Conservation (phyloP, 2,329 filamentous ascomycete genomes). For the Aspergillus tamarii region DNA sequence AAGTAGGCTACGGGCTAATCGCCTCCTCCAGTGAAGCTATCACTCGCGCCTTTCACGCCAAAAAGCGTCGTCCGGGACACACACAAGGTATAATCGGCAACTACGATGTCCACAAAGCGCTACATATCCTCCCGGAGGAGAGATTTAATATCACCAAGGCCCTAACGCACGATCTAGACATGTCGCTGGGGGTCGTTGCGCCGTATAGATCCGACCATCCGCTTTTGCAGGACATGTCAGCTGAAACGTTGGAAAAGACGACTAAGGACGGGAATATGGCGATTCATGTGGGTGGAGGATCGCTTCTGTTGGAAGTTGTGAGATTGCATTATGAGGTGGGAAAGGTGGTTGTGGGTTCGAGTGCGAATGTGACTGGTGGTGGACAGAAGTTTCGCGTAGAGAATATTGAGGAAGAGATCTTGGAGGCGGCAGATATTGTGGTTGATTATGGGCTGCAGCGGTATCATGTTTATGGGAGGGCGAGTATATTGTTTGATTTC, state of each 20-base stretch:
- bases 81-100: slow-evolving; percentile 26
- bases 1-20: slow-evolving; percentile 31
- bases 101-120: slow-evolving; percentile 19
- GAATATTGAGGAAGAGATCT: slow-evolving; percentile 20
- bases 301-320: slow-evolving; percentile 12
- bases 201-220: slow-evolving; percentile 6
- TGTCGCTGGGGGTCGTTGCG: slow-evolving; percentile 9
- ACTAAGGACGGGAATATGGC: background rate
- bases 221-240: background rate
- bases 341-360: slow-evolving; percentile 18
- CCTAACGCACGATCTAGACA: slow-evolving; percentile 1
- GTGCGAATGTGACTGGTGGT: slow-evolving; percentile 21
- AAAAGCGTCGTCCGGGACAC: slow-evolving; percentile 25
- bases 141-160: background rate
- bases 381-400: slow-evolving; percentile 21
- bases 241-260: background rate
- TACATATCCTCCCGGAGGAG: slow-evolving; percentile 20
- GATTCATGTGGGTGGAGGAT: slow-evolving; percentile 2
- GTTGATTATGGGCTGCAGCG: background rate
- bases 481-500: background rate
- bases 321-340: slow-evolving; percentile 11
- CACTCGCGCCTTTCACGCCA: slow-evolving; percentile 25
- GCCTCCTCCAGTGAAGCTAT: slow-evolving; percentile 19
- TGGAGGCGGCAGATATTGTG: background rate
- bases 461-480: background rate